phyloP scores from a whole-genome alignment of 1,139 yeast genomes.

The Magnusiomyces sp. region DNA sequence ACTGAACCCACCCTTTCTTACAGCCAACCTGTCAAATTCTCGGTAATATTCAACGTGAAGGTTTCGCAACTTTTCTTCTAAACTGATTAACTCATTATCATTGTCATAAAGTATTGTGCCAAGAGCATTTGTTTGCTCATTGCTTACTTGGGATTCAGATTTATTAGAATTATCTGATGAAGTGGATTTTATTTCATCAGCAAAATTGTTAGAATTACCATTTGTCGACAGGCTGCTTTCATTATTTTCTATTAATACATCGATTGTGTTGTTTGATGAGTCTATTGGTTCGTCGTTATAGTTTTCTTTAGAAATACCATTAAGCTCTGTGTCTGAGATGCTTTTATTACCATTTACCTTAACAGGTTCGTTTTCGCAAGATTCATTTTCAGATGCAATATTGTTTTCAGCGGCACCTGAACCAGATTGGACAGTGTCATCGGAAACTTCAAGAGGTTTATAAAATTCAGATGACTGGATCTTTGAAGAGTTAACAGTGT shows the following conservation, averaged over 20 bases:
- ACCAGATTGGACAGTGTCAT: too few species aligned
- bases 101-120: conserved; percentile 60
- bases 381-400: background rate
- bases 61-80: conserved; percentile 53
- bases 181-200: too few species aligned
- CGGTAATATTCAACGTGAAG: conserved; percentile 64
- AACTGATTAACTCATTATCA: conserved; percentile 61
- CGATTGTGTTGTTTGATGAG: too few species aligned
- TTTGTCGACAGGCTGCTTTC: background rate
- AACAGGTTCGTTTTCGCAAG: background rate
- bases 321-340: background rate
- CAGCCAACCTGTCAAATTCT: conserved; percentile 30
- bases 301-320: conserved; percentile 2
- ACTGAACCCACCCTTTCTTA: conserved; percentile 6
- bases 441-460: too few species aligned
- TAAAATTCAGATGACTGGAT: too few species aligned
- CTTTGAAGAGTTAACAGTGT: too few species aligned
- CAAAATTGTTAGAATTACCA: background rate
- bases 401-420: background rate
- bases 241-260: background rate
- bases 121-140: background rate
- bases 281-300: background rate
- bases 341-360: background rate
- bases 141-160: conserved; percentile 4
- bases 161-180: conserved; percentile 7